Evolutionary conservation across 106 monocot genomes (phyloP).

Genomic region (Vanilla planifolia): DNA sequence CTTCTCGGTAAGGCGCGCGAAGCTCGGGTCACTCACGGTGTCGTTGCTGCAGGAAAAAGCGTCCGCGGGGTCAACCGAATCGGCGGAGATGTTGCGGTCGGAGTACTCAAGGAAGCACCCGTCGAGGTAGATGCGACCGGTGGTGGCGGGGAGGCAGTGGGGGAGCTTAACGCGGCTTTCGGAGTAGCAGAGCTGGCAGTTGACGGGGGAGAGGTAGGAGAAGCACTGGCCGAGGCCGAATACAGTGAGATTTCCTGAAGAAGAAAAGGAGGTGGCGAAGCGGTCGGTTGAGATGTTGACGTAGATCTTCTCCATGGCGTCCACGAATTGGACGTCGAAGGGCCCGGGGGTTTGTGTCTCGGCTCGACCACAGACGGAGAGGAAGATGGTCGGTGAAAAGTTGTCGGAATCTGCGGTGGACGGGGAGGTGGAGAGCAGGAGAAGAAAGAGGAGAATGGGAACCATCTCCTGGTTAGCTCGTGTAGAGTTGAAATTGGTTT

Average conservation of each 20-base stretch:
- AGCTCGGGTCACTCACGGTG: neutral
- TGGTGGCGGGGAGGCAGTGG: conserved; percentile 23
- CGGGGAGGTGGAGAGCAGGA: conserved; percentile 8
- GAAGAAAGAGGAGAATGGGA: conserved; percentile 1
- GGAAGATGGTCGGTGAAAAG: conserved; percentile 13
- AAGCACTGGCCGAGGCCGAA: conserved; percentile 38
- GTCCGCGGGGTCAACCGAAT: conserved; percentile 23
- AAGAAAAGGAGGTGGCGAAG: conserved; percentile 14
- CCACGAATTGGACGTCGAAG: conserved; percentile 37
- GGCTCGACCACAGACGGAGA: conserved; percentile 17
- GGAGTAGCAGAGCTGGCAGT: conserved; percentile 38
- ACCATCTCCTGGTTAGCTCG: too few species aligned
- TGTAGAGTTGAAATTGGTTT: too few species aligned
- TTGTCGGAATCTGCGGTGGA: neutral
- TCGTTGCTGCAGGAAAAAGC: conserved; percentile 16
- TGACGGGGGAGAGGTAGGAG: conserved; percentile 25
- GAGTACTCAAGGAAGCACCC: conserved; percentile 48
- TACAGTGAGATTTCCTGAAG: neutral
- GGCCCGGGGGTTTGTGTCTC: conserved; percentile 4
- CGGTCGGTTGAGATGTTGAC: conserved; percentile 14
- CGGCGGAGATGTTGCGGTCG: conserved; percentile 9
- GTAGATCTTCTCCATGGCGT: conserved; percentile 31
- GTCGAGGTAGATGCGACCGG: conserved; percentile 26
- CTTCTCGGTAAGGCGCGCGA: conserved; percentile 1
- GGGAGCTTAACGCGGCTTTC: conserved; percentile 26